These are phyloP conservation scores for Globisporangium parvum DNA, from an alignment of 352 stramenopile species.

Conservation along the genomic window DNA sequence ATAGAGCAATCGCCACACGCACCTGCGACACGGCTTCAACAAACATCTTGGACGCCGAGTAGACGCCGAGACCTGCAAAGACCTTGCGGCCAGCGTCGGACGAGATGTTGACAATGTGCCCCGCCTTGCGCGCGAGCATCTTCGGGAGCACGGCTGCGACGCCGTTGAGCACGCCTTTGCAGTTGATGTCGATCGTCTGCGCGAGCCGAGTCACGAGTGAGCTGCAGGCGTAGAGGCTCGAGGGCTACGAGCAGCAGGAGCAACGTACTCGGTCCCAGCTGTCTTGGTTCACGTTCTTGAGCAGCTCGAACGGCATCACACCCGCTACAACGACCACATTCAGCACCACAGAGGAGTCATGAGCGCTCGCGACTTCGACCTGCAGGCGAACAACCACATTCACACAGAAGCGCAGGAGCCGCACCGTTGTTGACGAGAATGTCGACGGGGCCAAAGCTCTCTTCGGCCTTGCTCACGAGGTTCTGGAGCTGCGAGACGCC, in stretches of 20 bases:
- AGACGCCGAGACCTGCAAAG: slow-evolving; percentile 82
- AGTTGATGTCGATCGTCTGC: slow-evolving; percentile 91
- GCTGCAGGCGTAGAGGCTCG: background rate
- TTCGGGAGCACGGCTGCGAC: slow-evolving; percentile 67
- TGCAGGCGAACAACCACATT: too few relatives aligned
- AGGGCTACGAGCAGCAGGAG: background rate
- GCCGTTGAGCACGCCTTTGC: slow-evolving; percentile 88
- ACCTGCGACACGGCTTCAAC: slow-evolving; percentile 86
- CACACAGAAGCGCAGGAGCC: background rate
- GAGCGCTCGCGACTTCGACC: too few relatives aligned
- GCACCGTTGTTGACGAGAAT: slow-evolving; percentile 88
- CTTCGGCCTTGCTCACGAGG: slow-evolving; percentile 52
- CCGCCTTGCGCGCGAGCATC: slow-evolving; percentile 67
- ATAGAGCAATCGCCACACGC: background rate
- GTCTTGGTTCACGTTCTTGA: slow-evolving; percentile 89
- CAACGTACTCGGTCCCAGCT: slow-evolving; percentile 70
- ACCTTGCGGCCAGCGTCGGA: slow-evolving; percentile 77
- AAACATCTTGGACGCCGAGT: slow-evolving; percentile 91
- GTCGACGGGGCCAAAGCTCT: slow-evolving; percentile 65
- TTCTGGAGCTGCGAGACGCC: slow-evolving; percentile 29
- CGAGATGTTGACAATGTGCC: slow-evolving; percentile 87
- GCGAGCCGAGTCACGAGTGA: background rate
- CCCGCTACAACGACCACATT: slow-evolving; percentile 45
- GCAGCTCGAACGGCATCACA: slow-evolving; percentile 91
- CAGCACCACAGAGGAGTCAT: too few relatives aligned